phyloP scores from a whole-genome alignment of 768 basidiomycete species.

The Boletus speciosus region DNA sequence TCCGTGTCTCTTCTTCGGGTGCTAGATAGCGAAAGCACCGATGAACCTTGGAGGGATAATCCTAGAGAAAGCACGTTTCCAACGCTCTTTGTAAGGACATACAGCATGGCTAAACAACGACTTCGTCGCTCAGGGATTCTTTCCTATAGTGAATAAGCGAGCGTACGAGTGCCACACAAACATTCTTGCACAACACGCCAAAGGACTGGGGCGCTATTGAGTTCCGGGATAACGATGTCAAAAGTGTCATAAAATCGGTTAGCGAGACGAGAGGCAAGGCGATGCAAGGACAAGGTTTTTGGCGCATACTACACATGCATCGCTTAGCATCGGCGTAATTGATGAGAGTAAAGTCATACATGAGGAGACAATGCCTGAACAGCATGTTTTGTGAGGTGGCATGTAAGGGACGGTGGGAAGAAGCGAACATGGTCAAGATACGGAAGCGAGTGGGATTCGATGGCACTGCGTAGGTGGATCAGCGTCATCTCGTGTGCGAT shows the following conservation, averaged over 20 bases:
- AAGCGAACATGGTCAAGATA: conserved; percentile 70
- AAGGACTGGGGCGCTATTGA: conserved; percentile 70
- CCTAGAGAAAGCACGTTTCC: conserved; percentile 54
- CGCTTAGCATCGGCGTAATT: conserved; percentile 12
- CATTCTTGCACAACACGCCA: conserved; percentile 66
- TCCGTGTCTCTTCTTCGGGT: conserved; percentile 38
- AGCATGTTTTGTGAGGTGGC: conserved; percentile 72
- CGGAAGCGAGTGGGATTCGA: conserved; percentile 73
- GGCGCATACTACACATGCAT: conserved; percentile 57
- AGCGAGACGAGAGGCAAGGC: conserved; percentile 59
- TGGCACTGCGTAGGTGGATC: conserved; percentile 45
- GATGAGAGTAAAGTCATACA: conserved; percentile 37
- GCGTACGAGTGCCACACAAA: conserved; percentile 75
- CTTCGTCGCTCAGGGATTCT: not conserved
- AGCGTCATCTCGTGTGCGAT: conserved; percentile 1
- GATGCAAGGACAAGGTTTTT: conserved; percentile 51
- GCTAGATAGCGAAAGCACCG: conserved; percentile 42
- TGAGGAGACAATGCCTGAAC: conserved; percentile 64
- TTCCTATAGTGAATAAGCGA: conserved; percentile 31
- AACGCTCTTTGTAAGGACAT: conserved; percentile 59
- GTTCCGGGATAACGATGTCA: conserved; percentile 64
- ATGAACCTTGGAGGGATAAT: conserved; percentile 54
- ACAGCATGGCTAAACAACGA: conserved; percentile 48
- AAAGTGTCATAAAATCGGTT: conserved; percentile 50
- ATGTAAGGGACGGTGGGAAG: conserved; percentile 57